Conservation (phyloP, 768 basidiomycete species). For the Tricholoma matsutake region DNA sequence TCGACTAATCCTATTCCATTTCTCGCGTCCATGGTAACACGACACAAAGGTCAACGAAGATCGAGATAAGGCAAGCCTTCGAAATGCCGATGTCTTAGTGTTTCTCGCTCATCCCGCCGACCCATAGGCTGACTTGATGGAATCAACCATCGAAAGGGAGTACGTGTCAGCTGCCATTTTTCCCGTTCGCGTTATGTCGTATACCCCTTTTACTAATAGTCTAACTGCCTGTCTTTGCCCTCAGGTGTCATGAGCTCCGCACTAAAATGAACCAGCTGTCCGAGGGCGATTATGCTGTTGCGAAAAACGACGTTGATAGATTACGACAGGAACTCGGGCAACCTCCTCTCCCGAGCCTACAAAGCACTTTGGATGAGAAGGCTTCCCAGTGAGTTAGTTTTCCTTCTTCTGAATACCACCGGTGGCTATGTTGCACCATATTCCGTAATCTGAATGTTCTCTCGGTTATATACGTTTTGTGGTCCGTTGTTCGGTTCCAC, state of each 20-base stretch:
- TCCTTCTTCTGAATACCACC: constrained; percentile 4
- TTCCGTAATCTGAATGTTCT: neutral
- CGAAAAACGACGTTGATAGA: constrained; percentile 75
- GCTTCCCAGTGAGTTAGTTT: constrained; percentile 41
- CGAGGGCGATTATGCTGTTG: constrained; percentile 71
- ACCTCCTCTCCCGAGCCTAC: constrained; percentile 66
- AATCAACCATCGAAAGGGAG: constrained; percentile 68
- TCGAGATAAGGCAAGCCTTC: constrained; percentile 56
- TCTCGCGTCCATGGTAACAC: neutral
- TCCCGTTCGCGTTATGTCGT: constrained; percentile 5
- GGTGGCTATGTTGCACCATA: neutral
- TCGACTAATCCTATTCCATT: neutral
- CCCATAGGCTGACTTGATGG: constrained; percentile 62
- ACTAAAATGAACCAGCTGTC: constrained; percentile 63
- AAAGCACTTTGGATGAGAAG: constrained; percentile 73
- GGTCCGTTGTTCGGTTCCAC: neutral
- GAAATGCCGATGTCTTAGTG: neutral
- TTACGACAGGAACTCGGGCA: constrained; percentile 77
- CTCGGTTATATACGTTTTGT: neutral
- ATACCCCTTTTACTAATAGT: neutral
- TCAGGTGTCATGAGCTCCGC: constrained; percentile 65
- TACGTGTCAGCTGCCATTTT: constrained; percentile 28
- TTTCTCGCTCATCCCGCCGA: constrained; percentile 2
- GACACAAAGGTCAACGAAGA: constrained; percentile 69
- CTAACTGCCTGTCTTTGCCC: constrained; percentile 1